phyloP scores from a whole-genome alignment of 768 basidiomycete species.

The Goffeauzyma gilvescens region DNA sequence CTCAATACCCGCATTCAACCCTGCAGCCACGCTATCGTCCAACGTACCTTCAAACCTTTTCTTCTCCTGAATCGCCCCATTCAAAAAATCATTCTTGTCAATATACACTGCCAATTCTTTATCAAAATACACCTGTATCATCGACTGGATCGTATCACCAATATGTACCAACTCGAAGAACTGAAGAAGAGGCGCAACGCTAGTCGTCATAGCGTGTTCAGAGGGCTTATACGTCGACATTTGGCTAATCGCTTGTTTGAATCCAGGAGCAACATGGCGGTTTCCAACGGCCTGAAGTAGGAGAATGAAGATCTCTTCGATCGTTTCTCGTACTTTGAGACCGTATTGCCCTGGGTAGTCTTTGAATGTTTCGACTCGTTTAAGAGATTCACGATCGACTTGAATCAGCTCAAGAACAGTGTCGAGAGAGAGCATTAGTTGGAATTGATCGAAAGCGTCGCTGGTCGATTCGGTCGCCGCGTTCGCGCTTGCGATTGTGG shows the following conservation, averaged over 20 bases:
- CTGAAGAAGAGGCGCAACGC: conserved; percentile 79
- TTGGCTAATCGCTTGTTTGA: conserved; percentile 58
- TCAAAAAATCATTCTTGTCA: conserved; percentile 81
- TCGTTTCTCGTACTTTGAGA: conserved; percentile 67
- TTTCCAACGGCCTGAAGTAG: conserved; percentile 59
- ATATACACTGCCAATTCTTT: conserved; percentile 78
- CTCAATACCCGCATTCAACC: conserved; percentile 85
- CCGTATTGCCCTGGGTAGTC: conserved; percentile 77
- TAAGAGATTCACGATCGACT: conserved; percentile 71
- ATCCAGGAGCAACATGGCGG: conserved; percentile 62
- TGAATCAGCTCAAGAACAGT: conserved; percentile 81
- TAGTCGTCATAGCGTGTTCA: conserved; percentile 59
- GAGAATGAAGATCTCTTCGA: conserved; percentile 81
- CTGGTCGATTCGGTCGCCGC: not conserved
- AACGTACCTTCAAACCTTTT: conserved; percentile 81
- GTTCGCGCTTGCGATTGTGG: not conserved
- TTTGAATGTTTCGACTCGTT: conserved; percentile 76
- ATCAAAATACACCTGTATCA: conserved; percentile 96
- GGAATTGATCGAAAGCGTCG: conserved; percentile 41
- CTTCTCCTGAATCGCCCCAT: conserved; percentile 83
- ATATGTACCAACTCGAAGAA: conserved; percentile 96
- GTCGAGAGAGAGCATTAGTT: conserved; percentile 79
- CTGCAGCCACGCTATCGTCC: conserved; percentile 83
- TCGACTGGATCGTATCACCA: conserved; percentile 90
- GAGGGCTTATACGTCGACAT: conserved; percentile 81